Evolutionary conservation across 2,329 filamentous ascomycete species (phyloP).

Genomic region (Talaromyces funiculosus): DNA sequence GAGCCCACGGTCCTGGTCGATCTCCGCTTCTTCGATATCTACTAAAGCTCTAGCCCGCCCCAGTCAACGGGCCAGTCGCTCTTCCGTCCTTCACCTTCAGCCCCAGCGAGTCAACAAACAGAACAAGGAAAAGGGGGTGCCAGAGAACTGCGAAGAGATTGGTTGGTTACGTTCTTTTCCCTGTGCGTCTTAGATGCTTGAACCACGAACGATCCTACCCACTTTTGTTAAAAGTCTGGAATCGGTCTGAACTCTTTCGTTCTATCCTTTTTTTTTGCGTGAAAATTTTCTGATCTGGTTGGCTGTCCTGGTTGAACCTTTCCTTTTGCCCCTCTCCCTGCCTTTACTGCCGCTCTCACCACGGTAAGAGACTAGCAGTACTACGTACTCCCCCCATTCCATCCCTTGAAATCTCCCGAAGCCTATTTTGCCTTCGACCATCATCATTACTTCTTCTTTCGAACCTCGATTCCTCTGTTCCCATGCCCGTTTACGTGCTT

Average conservation of each 20-base stretch:
- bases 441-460: constrained; percentile 14
- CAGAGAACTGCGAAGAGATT: not conserved
- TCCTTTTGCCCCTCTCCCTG: not conserved
- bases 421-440: constrained; percentile 17
- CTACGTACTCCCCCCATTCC: constrained; percentile 10
- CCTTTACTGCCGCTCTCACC: not conserved
- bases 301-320: not conserved
- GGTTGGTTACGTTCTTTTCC: not conserved
- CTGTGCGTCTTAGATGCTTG: not conserved
- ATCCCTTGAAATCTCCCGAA: constrained; percentile 8
- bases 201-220: constrained; percentile 1
- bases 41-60: constrained; percentile 5
- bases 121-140: not conserved
- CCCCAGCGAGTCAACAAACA: constrained; percentile 1
- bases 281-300: not conserved
- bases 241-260: not conserved
- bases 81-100: not conserved
- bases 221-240: not conserved
- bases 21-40: constrained; percentile 7
- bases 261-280: not conserved
- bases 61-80: not conserved
- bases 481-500: constrained; percentile 13
- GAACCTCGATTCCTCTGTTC: constrained; percentile 8
- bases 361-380: not conserved
- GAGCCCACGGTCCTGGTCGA: constrained; percentile 9